Evolutionary conservation across 371 early-diverging fungal genomes (phyloP), one percentile per base, ranked within the genome.

Genomic region (Mortierella sp.): DNA sequence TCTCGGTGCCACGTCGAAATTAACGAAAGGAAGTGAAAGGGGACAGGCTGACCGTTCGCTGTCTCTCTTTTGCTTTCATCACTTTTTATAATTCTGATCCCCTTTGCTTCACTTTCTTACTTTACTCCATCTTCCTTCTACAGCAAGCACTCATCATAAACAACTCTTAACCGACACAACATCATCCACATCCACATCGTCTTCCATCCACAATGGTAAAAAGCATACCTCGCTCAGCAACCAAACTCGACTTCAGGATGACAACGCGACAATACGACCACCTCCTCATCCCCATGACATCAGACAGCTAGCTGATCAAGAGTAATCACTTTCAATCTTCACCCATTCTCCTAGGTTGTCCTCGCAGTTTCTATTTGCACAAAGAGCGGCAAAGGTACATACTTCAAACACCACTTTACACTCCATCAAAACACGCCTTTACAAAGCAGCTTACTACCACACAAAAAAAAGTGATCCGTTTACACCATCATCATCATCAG

Each of bases 301-400:
- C 63, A 31, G 21, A 45, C 31, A 26, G 13, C 44, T 71, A 26
- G 13, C 44, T 71, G 31, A 71, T 47, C 44, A 28, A 31, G 19
- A 14, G 6, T 26, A 47, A 5, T 7, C 6, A 10, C 45, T 34
- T 72, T 21, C 52, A 31, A 38, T 58, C 38, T 74, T 16, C 45
- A 58, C 24, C 1, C n/a, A 74, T 38, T 38, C 58, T 7, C n/a
- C 58, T 78, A 95, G 95, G 95, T 94, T 78, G 95, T 98, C 63
- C 92, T 98, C 73, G 97, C 98, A 54, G 95, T 97, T 63, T 94
- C 97, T 19, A 92, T 98, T 74, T 96, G 96, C 88, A 97, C 98
- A 82, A 98, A 98, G 90, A 92, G 94, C 70, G 98, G 98, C 88
- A 98, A 97, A 92, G 97, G 98, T 98, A 92, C 45, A 42, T 3